Percentiles rank a stretch among this genome's conserved stretches.
Evolutionary conservation across 2,329 filamentous ascomycete genomes (phyloP).

Genomic region (Xylaria sp.): DNA sequence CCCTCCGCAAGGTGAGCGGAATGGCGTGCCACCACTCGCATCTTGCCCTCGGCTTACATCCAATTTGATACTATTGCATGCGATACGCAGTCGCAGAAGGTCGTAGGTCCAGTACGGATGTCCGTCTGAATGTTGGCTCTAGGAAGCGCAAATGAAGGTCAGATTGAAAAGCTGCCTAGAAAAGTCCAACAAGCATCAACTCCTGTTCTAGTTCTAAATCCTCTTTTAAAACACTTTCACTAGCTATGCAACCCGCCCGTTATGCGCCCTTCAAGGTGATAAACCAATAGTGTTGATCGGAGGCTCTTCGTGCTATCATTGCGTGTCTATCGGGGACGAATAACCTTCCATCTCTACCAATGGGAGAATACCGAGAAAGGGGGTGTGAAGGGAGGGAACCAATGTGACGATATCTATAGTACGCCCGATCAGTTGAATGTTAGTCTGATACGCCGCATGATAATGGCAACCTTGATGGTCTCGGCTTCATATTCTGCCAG

Average conservation of each 20-base stretch:
- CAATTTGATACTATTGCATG: not conserved
- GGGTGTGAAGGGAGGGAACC: not conserved
- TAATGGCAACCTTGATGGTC: slow-evolving; percentile 4
- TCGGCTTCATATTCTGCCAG: slow-evolving; percentile 3
- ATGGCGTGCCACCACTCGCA: not conserved
- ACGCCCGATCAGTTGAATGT: not conserved
- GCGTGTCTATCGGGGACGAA: not conserved
- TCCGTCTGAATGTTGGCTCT: not conserved
- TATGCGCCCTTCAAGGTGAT: not conserved
- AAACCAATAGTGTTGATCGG: too few relatives aligned
- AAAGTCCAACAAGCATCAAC: not conserved
- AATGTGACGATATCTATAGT: not conserved
- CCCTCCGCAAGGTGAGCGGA: not conserved
- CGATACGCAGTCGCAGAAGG: not conserved
- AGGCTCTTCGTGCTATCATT: not conserved
- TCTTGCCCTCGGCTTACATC: not conserved
- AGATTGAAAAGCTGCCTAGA: not conserved
- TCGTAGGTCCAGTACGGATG: not conserved
- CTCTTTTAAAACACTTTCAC: not conserved
- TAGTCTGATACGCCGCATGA: slow-evolving; percentile 1
- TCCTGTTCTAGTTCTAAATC: not conserved
- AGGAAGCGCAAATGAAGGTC: not conserved
- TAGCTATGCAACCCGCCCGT: not conserved
- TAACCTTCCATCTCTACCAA: not conserved
- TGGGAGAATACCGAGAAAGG: not conserved